These are phyloP conservation scores for Gaeumannomyces tritici DNA, from an alignment of 2,329 filamentous ascomycete genomes.

Conservation along the genomic window DNA sequence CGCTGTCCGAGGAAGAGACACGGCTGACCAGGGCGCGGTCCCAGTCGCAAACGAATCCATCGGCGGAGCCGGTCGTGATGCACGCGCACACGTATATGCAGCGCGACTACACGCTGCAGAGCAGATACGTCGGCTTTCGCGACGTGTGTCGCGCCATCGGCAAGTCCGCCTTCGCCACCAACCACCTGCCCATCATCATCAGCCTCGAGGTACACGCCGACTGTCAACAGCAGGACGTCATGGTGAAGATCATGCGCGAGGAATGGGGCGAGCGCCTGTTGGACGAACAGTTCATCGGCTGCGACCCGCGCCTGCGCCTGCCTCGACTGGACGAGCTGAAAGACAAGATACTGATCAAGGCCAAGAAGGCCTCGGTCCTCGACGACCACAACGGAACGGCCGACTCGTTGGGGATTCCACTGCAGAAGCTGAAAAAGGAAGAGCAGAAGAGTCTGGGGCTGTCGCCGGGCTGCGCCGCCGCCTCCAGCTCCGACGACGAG, in stretches of 20 bases:
- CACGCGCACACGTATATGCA: conserved; percentile 39
- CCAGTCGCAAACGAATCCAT: conserved; percentile 3
- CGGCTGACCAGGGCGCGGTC: conserved; percentile 6
- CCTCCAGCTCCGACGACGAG: conserved; percentile 35
- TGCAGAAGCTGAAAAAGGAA: conserved; percentile 24
- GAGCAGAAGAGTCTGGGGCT: conserved; percentile 11
- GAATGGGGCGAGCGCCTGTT: conserved; percentile 73
- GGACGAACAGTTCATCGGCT: conserved; percentile 41
- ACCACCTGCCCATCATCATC: conserved; percentile 75
- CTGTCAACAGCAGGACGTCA: conserved; percentile 73
- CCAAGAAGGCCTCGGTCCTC: conserved; percentile 46
- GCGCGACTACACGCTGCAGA: conserved; percentile 58
- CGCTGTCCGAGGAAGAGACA: conserved; percentile 8
- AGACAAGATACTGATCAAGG: conserved; percentile 76
- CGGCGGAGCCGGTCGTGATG: conserved; percentile 64
- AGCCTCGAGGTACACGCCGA: conserved; percentile 87
- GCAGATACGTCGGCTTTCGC: conserved; percentile 76
- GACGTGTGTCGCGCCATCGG: conserved; percentile 75
- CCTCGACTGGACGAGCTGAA: conserved; percentile 63
- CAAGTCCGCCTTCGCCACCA: conserved; percentile 67
- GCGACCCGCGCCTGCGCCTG: conserved; percentile 44
- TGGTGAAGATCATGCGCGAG: conserved; percentile 90
- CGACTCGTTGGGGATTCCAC: conserved; percentile 19
- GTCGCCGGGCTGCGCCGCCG: conserved; percentile 5
- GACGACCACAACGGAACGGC: conserved; percentile 16